Percentiles rank a stretch among this genome's conserved stretches.
Evolutionary conservation across 1,284 basidiomycete genomes (phyloP).

Genomic region (Ustilago nuda): DNA sequence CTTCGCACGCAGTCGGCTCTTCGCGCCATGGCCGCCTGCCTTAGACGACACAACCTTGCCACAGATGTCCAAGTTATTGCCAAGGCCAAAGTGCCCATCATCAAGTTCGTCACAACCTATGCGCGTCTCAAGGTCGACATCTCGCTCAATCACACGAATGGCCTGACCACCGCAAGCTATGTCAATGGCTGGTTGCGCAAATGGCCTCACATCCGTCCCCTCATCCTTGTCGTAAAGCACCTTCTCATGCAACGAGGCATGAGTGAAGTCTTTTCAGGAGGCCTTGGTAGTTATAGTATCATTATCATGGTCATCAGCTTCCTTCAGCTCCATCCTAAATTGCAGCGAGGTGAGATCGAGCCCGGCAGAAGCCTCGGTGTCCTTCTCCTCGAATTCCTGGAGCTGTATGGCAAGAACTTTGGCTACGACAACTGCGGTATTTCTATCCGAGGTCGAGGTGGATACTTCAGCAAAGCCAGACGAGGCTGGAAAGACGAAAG

Average conservation of each 20-base stretch:
- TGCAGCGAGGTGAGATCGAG: conserved; percentile 87
- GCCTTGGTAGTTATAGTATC: conserved; percentile 92
- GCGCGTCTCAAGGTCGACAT: conserved; percentile 71
- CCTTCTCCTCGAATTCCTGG: conserved; percentile 93
- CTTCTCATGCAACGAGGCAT: conserved; percentile 89
- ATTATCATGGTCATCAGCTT: conserved; percentile 93
- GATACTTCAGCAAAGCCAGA: conserved; percentile 74
- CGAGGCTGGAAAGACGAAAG: conserved; percentile 62
- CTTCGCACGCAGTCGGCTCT: conserved; percentile 69
- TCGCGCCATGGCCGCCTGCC: conserved; percentile 70
- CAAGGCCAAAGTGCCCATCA: conserved; percentile 89
- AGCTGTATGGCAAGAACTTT: conserved; percentile 92
- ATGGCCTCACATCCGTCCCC: conserved; percentile 78
- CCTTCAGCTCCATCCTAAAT: conserved; percentile 95
- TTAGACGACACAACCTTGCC: conserved; percentile 72
- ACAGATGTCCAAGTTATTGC: conserved; percentile 82
- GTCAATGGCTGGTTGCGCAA: conserved; percentile 83
- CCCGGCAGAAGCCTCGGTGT: conserved; percentile 88
- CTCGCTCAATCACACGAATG: conserved; percentile 74
- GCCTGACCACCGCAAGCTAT: conserved; percentile 82
- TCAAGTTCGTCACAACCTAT: conserved; percentile 86
- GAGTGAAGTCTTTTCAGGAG: conserved; percentile 97
- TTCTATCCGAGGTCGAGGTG: conserved; percentile 80
- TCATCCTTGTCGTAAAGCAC: conserved; percentile 83
- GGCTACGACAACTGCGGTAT: conserved; percentile 78